Percentiles rank a stretch among this genome's conserved stretches.
These are phyloP conservation scores for Zostera marina DNA, from an alignment of 116 monocot species.

Conservation along the genomic window DNA sequence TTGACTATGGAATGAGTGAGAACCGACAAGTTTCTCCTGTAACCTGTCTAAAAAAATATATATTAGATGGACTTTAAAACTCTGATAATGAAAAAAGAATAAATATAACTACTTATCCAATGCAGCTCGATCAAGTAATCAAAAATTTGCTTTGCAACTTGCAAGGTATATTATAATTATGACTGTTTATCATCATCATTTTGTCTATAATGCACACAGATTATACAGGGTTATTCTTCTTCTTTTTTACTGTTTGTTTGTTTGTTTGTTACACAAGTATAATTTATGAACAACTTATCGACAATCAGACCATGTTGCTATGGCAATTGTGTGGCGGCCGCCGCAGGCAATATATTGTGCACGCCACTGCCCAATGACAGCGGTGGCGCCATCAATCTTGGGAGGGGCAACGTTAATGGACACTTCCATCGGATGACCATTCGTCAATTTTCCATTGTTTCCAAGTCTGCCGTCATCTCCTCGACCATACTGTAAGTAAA, in stretches of 20 bases:
- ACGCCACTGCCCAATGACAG: slow-evolving; percentile 36
- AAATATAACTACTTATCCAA: too few species aligned
- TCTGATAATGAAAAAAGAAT: too few species aligned
- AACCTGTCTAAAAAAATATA: too few species aligned
- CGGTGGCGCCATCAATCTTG: not conserved
- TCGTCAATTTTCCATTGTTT: slow-evolving; percentile 75
- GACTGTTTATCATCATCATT: not conserved
- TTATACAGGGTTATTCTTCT: too few species aligned
- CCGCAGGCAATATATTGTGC: slow-evolving; percentile 65
- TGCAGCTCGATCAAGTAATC: too few species aligned
- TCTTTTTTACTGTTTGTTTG: too few species aligned
- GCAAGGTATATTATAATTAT: not conserved
- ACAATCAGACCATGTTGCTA: slow-evolving; percentile 48
- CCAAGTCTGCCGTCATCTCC: slow-evolving; percentile 93
- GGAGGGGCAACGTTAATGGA: slow-evolving; percentile 61
- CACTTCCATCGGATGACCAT: slow-evolving; percentile 84
- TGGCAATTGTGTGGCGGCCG: slow-evolving; percentile 88
- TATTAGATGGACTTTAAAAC: too few species aligned
- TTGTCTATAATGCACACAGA: not conserved
- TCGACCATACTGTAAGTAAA: slow-evolving; percentile 50
- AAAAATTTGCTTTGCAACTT: too few species aligned
- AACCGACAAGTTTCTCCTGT: too few species aligned
- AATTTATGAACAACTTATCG: not conserved
- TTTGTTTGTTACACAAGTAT: not conserved
- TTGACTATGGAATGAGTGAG: not conserved